Evolutionary conservation across 2,329 filamentous ascomycete genomes (phyloP), one percentile per base, ranked within the genome.

Genomic region (Botrytis tulipae): DNA sequence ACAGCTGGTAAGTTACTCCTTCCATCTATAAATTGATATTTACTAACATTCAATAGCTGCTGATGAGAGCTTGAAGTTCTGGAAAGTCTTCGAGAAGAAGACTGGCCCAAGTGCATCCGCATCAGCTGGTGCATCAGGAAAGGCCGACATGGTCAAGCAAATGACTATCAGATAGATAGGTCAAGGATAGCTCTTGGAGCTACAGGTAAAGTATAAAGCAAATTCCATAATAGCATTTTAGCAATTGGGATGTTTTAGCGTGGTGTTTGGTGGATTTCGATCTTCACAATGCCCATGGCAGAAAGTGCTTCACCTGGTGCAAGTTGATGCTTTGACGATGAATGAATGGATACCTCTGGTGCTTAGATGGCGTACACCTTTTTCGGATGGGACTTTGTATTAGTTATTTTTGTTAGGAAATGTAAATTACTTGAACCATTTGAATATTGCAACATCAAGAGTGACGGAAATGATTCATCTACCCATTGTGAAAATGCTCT

Each of bases 61-160:
- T 54, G 96, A 99, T 80, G 96, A 99, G 87, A 95, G 92, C 81
- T 88, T 99, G 83, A 99, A 99, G 86, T 99, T 99, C 88, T 99
- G 96, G 96, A 99, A 99, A 90, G 88, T 99, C 79, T 99, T 99
- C 81, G 96, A 99, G 88, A 98, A 97, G 89, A 98, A 98, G 89
- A 87, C 95, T 29, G 94, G 94, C 72, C 86, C 88, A 74, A 85
- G 88, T 75, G 88, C 91, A 70, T 88, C 90, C 67, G 86, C 90
- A 72, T 87, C 88, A 78, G 88, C 91, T 74, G 90, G 90, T 76
- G 86, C 92, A 74, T 91, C 91, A 68, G 89, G 88, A 83, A 95
- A 95, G 85, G 94, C 92, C 73, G 90, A 93, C 80, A 92, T 95
- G 87, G 90, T 90, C 82, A 98, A 97, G 90, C 93, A 95, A 83